Conservation (phyloP, 441 rosid genomes). For the Populus hybrid region DNA sequence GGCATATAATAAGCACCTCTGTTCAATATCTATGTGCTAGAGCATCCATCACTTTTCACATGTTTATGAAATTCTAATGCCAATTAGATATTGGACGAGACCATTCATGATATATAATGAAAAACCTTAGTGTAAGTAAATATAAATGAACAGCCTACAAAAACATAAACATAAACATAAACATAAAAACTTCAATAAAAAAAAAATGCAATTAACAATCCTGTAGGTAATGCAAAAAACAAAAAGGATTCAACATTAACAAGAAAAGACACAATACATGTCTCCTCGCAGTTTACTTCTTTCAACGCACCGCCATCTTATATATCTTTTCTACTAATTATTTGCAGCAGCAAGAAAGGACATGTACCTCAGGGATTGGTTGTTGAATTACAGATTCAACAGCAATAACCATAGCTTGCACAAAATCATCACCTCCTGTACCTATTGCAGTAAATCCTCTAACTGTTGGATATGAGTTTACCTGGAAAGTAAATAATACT, state of each 20-base stretch:
- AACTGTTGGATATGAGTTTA: constrained; percentile 85
- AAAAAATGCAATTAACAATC: not conserved
- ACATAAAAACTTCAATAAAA: not conserved
- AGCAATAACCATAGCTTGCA: constrained; percentile 94
- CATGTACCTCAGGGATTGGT: constrained; percentile 72
- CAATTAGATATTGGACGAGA: not conserved
- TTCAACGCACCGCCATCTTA: not conserved
- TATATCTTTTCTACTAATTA: constrained; percentile 1
- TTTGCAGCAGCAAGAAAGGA: not conserved
- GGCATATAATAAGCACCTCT: not conserved
- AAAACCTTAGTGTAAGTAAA: not conserved
- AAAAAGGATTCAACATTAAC: not conserved
- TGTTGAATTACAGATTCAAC: constrained; percentile 90
- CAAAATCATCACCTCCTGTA: constrained; percentile 96
- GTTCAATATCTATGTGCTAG: not conserved
- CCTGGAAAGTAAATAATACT: constrained; percentile 42
- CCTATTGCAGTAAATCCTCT: constrained; percentile 97
- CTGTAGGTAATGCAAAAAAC: not conserved
- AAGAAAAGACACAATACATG: not conserved
- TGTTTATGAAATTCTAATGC: not conserved
- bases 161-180: not conserved
- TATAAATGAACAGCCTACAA: not conserved
- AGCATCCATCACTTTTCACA: not conserved
- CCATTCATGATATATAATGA: not conserved
- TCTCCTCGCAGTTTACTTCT: not conserved